Conservation (phyloP, 2,329 filamentous ascomycete species). For the Pestalotiopsis sp. region DNA sequence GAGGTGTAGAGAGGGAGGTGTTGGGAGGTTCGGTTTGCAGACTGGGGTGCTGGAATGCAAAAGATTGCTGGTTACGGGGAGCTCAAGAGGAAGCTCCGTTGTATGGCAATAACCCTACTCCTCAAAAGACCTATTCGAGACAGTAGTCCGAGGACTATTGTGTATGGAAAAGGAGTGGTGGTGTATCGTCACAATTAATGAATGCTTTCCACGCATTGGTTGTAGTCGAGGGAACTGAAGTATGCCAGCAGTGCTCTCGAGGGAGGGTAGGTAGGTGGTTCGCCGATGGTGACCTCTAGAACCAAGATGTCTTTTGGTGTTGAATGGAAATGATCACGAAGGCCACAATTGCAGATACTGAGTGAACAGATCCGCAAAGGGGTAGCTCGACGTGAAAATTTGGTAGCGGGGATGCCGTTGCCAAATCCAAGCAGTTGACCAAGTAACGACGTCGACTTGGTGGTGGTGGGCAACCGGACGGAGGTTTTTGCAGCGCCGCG, state of each 20-base stretch:
- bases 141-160: constrained; percentile 24
- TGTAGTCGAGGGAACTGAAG: constrained; percentile 12
- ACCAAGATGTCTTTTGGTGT: not conserved
- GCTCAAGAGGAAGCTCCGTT: constrained; percentile 18
- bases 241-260: constrained; percentile 4
- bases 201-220: constrained; percentile 25
- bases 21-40: not conserved
- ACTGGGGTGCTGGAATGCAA: constrained; percentile 8
- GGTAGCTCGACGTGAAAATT: constrained; percentile 2
- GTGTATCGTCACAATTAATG: constrained; percentile 28
- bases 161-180: constrained; percentile 24
- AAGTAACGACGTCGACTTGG: constrained; percentile 10
- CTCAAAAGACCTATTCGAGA: constrained; percentile 28
- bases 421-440: constrained; percentile 4
- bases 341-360: constrained; percentile 16
- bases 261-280: not conserved
- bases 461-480: constrained; percentile 10
- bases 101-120: constrained; percentile 32
- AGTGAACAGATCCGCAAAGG: constrained; percentile 19
- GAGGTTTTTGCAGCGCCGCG: constrained; percentile 10
- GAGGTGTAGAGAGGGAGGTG: constrained; percentile 6
- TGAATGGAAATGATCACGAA: not conserved
- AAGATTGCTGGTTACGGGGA: constrained; percentile 7
- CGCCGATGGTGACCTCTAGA: not conserved
- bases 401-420: constrained; percentile 8